These are phyloP conservation scores for Xylariaceae sp. DNA, from an alignment of 2,329 filamentous ascomycete genomes.

Conservation along the genomic window DNA sequence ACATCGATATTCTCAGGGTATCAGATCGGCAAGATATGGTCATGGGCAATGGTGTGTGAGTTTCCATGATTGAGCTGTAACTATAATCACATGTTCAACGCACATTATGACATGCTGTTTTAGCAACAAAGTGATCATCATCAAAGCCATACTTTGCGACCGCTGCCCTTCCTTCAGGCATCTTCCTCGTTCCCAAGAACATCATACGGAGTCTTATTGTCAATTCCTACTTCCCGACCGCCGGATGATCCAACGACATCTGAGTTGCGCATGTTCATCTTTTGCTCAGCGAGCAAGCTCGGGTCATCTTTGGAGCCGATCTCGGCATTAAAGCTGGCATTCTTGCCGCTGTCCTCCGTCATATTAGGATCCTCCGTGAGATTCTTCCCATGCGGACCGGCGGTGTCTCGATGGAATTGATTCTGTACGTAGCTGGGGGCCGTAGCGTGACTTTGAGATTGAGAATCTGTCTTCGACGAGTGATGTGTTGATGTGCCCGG, in stretches of 20 bases:
- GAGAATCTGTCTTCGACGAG: slow-evolving; percentile 2
- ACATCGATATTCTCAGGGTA: no score
- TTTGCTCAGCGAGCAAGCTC: slow-evolving; percentile 40
- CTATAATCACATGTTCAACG: no score
- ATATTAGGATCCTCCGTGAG: slow-evolving; percentile 36
- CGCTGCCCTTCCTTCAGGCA: no score
- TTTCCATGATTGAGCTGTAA: no score
- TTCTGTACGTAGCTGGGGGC: slow-evolving; percentile 39
- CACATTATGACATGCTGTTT: no score
- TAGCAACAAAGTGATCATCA: no score
- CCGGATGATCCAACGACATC: slow-evolving; percentile 51
- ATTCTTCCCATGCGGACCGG: slow-evolving; percentile 43
- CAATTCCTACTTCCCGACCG: slow-evolving; percentile 40
- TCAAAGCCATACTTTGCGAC: no score
- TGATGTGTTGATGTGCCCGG: slow-evolving; percentile 7
- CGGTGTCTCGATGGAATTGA: slow-evolving; percentile 29
- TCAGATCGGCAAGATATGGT: no score
- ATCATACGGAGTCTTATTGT: slow-evolving; percentile 21
- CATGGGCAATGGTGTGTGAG: no score
- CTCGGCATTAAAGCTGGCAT: slow-evolving; percentile 37
- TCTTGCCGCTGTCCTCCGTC: slow-evolving; percentile 35
- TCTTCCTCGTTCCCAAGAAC: slow-evolving; percentile 20
- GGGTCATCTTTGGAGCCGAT: slow-evolving; percentile 48
- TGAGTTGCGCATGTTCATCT: slow-evolving; percentile 46
- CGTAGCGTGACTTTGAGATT: slow-evolving; percentile 16